Evolutionary conservation across 306 rosid genomes (phyloP).

Genomic region (Abrus pulchellus): DNA sequence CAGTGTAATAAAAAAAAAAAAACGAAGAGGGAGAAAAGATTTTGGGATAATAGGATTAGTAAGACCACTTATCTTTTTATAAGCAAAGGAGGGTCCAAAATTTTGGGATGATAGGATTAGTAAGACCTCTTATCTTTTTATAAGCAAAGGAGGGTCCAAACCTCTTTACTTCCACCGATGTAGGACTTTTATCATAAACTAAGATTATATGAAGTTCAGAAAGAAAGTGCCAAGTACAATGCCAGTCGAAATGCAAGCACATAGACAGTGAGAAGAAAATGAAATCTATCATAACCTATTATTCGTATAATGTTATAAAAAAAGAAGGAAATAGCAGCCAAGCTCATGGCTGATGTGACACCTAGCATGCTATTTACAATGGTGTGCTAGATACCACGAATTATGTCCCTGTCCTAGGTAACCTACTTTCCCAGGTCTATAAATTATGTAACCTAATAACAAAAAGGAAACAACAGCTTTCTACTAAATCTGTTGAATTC

Average conservation of each 20-base stretch:
- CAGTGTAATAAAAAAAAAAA: no score
- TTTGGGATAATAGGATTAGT: no score
- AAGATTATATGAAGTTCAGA: not conserved
- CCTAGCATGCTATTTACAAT: no score
- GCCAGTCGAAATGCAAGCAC: not conserved
- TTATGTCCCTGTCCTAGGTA: not conserved
- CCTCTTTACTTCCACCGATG: no score
- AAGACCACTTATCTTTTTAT: no score
- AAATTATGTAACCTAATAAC: not conserved
- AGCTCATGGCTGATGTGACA: conserved; percentile 4
- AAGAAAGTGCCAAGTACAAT: not conserved
- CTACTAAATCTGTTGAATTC: conserved; percentile 26
- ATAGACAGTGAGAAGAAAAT: not conserved
- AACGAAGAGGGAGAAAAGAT: no score
- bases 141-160: no score
- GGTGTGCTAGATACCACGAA: conserved; percentile 13
- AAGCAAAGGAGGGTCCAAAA: no score
- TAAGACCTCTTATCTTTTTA: no score
- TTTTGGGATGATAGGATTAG: no score
- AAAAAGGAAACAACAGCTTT: conserved; percentile 26
- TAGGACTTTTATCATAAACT: not conserved
- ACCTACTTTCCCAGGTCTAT: conserved; percentile 1
- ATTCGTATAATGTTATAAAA: not conserved
- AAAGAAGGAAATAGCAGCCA: conserved; percentile 13
- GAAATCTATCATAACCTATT: conserved; percentile 11